Evolutionary conservation across 305 asterid species (phyloP).

Genomic region (Solanum chacoense): DNA sequence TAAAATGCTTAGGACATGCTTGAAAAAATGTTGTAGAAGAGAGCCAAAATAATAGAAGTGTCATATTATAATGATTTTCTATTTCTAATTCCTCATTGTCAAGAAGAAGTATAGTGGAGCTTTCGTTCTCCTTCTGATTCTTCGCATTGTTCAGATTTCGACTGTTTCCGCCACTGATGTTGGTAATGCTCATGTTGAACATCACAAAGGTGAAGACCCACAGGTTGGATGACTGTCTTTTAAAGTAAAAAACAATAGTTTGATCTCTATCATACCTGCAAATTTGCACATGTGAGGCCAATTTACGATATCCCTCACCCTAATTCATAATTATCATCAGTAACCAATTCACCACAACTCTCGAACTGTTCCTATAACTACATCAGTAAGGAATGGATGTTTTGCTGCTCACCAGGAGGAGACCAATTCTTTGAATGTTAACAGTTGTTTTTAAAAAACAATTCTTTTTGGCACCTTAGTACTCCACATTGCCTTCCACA

Average conservation of each 20-base stretch:
- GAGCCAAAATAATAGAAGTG: neutral
- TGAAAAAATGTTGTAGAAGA: neutral
- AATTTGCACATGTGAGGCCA: neutral
- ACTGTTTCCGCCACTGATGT: neutral
- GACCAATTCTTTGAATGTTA: neutral
- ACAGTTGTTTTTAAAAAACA: neutral
- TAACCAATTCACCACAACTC: neutral
- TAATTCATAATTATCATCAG: neutral
- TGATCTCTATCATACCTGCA: neutral
- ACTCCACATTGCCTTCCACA: neutral
- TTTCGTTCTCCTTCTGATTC: neutral
- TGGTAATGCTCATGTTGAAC: neutral
- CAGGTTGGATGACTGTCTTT: neutral
- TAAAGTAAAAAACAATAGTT: neutral
- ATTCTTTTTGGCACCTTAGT: neutral
- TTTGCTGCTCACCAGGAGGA: neutral
- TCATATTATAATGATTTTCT: neutral
- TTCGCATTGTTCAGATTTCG: neutral
- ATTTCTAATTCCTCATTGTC: neutral
- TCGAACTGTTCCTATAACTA: neutral
- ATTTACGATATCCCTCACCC: neutral
- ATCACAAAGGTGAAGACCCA: neutral
- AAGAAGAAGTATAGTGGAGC: neutral
- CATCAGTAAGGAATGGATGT: neutral
- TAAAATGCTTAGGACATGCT: neutral